Evolutionary conservation across 1,139 yeast genomes (phyloP).

Genomic region (Yamadazyma atlantica): DNA sequence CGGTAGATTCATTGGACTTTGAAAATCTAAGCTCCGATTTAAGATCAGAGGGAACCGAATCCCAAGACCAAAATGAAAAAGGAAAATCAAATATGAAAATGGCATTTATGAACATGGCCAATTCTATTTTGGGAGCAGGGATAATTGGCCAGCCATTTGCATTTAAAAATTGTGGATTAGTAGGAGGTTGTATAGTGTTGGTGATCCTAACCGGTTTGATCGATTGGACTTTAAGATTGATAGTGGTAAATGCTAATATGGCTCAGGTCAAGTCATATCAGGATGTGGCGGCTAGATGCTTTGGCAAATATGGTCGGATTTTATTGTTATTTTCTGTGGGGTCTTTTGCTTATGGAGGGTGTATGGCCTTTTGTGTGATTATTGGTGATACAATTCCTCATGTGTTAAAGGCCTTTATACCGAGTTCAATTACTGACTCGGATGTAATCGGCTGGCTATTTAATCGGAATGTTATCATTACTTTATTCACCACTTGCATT

Average conservation of each 20-base stretch:
- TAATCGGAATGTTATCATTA: conserved; percentile 65
- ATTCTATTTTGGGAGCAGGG: conserved; percentile 91
- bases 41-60: conserved; percentile 5
- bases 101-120: conserved; percentile 98
- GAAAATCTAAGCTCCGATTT: conserved; percentile 12
- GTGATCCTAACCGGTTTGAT: conserved; percentile 63
- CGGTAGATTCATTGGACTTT: conserved; percentile 23
- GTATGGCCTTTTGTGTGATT: conserved; percentile 90
- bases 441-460: conserved; percentile 50
- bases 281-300: conserved; percentile 79
- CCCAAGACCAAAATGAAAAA: conserved; percentile 11
- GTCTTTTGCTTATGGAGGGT: conserved; percentile 90
- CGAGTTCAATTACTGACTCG: conserved; percentile 42
- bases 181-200: conserved; percentile 70
- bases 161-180: conserved; percentile 71
- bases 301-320: conserved; percentile 71
- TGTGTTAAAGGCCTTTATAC: conserved; percentile 70
- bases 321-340: conserved; percentile 75
- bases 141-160: conserved; percentile 95
- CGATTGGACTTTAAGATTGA: conserved; percentile 82
- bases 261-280: conserved; percentile 80
- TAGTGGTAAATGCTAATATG: conserved; percentile 79
- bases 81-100: conserved; percentile 60
- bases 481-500: conserved; percentile 65
- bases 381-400: conserved; percentile 96